phyloP scores from a whole-genome alignment of 1,284 basidiomycete genomes.

The Hypsizygus ulmarius region DNA sequence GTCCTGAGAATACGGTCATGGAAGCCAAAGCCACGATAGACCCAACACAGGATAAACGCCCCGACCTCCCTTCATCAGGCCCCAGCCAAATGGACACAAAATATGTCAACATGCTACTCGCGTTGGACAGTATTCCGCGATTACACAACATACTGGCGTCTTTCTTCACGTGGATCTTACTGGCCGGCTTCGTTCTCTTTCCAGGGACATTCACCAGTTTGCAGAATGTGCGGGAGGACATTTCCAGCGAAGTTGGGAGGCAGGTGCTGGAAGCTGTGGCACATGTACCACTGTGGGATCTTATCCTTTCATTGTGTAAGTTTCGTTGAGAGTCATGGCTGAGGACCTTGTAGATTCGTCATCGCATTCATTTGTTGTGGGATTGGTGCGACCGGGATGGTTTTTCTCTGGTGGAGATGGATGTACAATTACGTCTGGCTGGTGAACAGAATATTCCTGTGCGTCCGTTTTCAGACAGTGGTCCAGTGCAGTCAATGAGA shows the following conservation, averaged over 20 bases:
- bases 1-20: background rate
- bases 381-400: slow-evolving; percentile 49
- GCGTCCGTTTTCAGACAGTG: slow-evolving; percentile 21
- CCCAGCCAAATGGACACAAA: slow-evolving; percentile 31
- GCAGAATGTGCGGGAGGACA: slow-evolving; percentile 28
- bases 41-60: background rate
- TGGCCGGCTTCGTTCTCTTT: slow-evolving; percentile 58
- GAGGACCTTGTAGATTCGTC: slow-evolving; percentile 37
- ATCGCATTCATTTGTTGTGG: slow-evolving; percentile 54
- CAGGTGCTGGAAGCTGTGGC: slow-evolving; percentile 35
- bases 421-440: slow-evolving; percentile 61
- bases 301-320: background rate
- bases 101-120: slow-evolving; percentile 51
- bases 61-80: background rate
- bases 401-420: slow-evolving; percentile 59
- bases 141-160: slow-evolving; percentile 44
- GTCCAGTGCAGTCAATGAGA: background rate
- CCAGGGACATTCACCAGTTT: slow-evolving; percentile 56
- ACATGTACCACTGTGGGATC: slow-evolving; percentile 43
- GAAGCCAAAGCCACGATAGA: background rate
- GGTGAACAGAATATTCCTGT: slow-evolving; percentile 55
- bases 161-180: slow-evolving; percentile 58
- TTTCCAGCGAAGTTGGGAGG: slow-evolving; percentile 27
- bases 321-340: slow-evolving; percentile 6
- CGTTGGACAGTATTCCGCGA: slow-evolving; percentile 43